phyloP scores from a whole-genome alignment of 2,329 filamentous ascomycete genomes.

The Aspergillus costaricaensis region DNA sequence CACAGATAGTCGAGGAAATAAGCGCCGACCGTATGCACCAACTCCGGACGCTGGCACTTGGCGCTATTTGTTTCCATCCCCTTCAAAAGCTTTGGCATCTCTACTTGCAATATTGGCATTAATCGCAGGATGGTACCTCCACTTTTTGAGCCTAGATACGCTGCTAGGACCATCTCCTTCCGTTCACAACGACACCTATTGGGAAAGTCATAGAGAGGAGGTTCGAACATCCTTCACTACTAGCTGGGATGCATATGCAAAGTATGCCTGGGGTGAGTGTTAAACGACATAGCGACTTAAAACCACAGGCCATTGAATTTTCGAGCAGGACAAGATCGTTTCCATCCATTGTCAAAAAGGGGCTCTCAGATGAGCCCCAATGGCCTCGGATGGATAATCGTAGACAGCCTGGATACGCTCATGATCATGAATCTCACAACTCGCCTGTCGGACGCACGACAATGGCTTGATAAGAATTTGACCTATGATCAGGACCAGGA shows the following conservation, averaged over 20 bases:
- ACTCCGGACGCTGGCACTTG: too few relatives aligned
- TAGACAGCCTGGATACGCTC: conserved; percentile 24
- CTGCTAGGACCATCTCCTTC: conserved; percentile 11
- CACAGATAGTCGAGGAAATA: too few relatives aligned
- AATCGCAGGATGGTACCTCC: not conserved
- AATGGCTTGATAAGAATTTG: conserved; percentile 15
- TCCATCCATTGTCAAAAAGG: conserved; percentile 20
- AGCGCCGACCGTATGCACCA: too few relatives aligned
- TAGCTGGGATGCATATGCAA: conserved; percentile 64
- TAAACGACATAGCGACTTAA: too few relatives aligned
- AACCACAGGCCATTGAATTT: too few relatives aligned
- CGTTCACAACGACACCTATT: conserved; percentile 49
- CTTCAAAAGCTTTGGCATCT: too few relatives aligned
- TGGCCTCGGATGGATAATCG: conserved; percentile 24
- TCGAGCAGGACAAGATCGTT: conserved; percentile 8
- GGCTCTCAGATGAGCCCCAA: conserved; percentile 24
- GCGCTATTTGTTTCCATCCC: too few relatives aligned
- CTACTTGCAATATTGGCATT: not conserved
- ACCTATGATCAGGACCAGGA: conserved; percentile 23
- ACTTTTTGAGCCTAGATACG: not conserved
- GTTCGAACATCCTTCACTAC: conserved; percentile 56
- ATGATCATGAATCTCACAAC: conserved; percentile 26
- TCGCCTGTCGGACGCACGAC: conserved; percentile 18
- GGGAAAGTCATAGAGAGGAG: conserved; percentile 58
- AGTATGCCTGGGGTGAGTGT: conserved; percentile 62